A percentile compares a stretch with the other conserved stretches of the same genome.
Conservation (phyloP, 1,139 yeast species). For the Zygosaccharomyces pseudobailii region DNA sequence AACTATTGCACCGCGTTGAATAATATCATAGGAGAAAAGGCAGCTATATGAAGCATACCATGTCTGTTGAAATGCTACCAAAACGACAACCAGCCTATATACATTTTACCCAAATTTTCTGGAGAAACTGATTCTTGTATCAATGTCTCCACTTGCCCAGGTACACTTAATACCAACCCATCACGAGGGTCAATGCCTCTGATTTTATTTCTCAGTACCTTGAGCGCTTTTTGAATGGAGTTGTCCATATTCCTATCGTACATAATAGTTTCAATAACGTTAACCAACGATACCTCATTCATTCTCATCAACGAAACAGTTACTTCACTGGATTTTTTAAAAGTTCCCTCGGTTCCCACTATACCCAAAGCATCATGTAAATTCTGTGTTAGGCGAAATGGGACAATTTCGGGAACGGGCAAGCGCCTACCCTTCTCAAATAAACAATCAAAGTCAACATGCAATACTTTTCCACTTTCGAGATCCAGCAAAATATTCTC, state of each 20-base stretch:
- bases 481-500: constrained; percentile 80
- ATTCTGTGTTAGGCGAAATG: constrained; percentile 85
- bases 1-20: too few relatives aligned
- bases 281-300: constrained; percentile 86
- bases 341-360: constrained; percentile 85
- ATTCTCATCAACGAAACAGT: constrained; percentile 67
- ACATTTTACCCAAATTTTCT: constrained; percentile 77
- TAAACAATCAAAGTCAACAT: constrained; percentile 94
- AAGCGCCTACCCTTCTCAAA: constrained; percentile 64
- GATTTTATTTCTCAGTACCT: constrained; percentile 70
- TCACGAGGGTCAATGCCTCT: constrained; percentile 81
- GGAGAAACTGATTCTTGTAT: constrained; percentile 77
- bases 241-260: constrained; percentile 51
- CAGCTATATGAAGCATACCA: neutral
- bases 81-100: constrained; percentile 91
- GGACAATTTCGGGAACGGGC: constrained; percentile 80
- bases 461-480: constrained; percentile 73
- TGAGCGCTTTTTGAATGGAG: constrained; percentile 49
- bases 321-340: constrained; percentile 80
- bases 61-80: constrained; percentile 35
- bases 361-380: constrained; percentile 91
- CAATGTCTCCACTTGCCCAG: constrained; percentile 88
- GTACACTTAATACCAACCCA: constrained; percentile 81
- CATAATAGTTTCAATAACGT: constrained; percentile 83
- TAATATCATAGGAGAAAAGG: too few relatives aligned